Conservation (phyloP, 73 alveolate genomes). For the Paramecium primaurelia region DNA sequence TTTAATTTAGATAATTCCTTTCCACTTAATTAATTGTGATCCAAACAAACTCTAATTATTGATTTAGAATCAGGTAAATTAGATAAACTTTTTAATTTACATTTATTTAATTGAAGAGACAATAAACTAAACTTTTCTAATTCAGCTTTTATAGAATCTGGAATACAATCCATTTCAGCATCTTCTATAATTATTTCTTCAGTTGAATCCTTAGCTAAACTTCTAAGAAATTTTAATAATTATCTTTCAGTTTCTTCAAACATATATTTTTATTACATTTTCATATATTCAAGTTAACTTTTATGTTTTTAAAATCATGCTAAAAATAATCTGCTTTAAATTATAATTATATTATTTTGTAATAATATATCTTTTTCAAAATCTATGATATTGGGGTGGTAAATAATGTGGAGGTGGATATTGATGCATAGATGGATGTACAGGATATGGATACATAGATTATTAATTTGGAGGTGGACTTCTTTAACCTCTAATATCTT, state of each 20-base stretch:
- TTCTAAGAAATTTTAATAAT: background rate
- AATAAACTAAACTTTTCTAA: background rate
- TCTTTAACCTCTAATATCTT: background rate
- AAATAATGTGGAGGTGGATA: background rate
- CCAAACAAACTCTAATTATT: background rate
- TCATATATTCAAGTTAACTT: background rate
- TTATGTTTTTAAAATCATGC: background rate
- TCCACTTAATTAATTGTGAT: constrained; percentile 28
- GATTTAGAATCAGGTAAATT: background rate
- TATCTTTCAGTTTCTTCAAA: background rate
- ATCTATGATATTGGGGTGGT: background rate
- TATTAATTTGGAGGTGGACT: constrained; percentile 4
- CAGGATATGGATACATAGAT: background rate
- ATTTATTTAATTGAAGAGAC: background rate
- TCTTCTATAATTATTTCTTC: constrained; percentile 31
- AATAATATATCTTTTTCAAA: background rate
- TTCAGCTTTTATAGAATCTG: background rate
- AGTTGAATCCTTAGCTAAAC: background rate
- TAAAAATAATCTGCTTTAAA: background rate
- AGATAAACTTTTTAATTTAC: background rate
- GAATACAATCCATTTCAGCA: background rate
- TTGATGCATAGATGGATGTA: background rate
- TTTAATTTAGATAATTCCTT: constrained; percentile 27
- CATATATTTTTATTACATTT: background rate
- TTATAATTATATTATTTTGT: background rate